Conservation (phyloP, 148 eudicot species). For the Vaccinium macrocarpon region DNA sequence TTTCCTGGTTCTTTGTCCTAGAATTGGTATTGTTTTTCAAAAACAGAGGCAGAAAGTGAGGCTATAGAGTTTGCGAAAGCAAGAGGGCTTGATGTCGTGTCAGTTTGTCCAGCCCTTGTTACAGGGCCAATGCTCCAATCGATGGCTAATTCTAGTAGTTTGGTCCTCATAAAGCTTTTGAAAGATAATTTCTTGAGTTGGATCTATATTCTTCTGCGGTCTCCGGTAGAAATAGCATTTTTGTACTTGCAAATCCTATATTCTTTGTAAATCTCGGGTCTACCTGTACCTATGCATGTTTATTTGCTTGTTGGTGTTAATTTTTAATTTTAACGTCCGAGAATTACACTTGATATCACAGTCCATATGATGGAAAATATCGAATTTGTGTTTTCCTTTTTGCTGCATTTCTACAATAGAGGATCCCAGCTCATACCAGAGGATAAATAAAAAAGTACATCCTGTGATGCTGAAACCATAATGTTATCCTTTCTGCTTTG, state of each 20-base stretch:
- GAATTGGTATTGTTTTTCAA: constrained; percentile 83
- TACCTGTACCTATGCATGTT: background rate
- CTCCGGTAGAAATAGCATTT: background rate
- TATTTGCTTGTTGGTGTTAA: background rate
- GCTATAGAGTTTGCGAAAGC: constrained; percentile 62
- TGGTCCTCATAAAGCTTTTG: constrained; percentile 60
- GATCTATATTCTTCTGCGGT: background rate
- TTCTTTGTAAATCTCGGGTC: background rate
- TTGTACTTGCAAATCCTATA: background rate
- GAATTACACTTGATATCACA: too few species aligned
- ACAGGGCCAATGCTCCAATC: constrained; percentile 73
- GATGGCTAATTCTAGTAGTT: constrained; percentile 61
- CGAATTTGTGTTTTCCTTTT: background rate
- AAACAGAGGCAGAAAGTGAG: constrained; percentile 69
- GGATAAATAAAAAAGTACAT: background rate
- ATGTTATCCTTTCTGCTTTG: background rate
- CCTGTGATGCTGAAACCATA: background rate
- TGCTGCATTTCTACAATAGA: background rate
- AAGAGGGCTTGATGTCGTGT: constrained; percentile 60
- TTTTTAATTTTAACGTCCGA: too few species aligned
- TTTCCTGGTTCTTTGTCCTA: constrained; percentile 23
- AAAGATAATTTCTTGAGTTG: constrained; percentile 43
- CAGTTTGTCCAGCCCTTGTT: constrained; percentile 57
- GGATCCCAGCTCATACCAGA: background rate
- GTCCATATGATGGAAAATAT: too few species aligned